Conservation (phyloP, 2,329 filamentous ascomycete species). For the Phyllosticta citrichinensis region DNA sequence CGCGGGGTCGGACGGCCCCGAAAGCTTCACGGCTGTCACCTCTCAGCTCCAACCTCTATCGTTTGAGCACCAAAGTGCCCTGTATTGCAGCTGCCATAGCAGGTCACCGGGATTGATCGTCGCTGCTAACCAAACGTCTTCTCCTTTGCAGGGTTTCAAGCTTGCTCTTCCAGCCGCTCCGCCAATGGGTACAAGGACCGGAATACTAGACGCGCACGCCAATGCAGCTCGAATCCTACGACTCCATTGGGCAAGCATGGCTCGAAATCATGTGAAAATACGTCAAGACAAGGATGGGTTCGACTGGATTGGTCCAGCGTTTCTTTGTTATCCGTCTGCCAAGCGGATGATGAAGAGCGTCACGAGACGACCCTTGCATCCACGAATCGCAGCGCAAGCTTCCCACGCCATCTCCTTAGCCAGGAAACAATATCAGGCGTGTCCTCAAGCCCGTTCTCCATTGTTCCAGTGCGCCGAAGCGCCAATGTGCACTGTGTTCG, state of each 20-base stretch:
- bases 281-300: not conserved
- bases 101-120: not conserved
- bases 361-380: constrained; percentile 2
- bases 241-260: not conserved
- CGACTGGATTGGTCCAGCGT: not conserved
- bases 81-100: not conserved
- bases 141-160: not conserved
- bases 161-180: not conserved
- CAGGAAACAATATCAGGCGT: not conserved
- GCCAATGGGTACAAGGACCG: not conserved
- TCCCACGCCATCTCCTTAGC: not conserved
- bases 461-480: not conserved
- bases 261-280: not conserved
- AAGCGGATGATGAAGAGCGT: constrained; percentile 4
- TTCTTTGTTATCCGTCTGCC: constrained; percentile 8
- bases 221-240: not conserved
- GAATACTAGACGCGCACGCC: not conserved
- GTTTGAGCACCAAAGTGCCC: not conserved
- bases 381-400: not conserved
- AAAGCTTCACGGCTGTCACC: too few relatives aligned
- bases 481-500: not conserved
- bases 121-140: not conserved
- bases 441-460: not conserved
- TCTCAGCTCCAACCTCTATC: not conserved
- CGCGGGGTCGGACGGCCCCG: too few relatives aligned